A percentile compares a stretch with the other conserved stretches of the same genome.
Evolutionary conservation across 1,139 yeast species (phyloP).

Genomic region (Lodderomyces jiufengensis): DNA sequence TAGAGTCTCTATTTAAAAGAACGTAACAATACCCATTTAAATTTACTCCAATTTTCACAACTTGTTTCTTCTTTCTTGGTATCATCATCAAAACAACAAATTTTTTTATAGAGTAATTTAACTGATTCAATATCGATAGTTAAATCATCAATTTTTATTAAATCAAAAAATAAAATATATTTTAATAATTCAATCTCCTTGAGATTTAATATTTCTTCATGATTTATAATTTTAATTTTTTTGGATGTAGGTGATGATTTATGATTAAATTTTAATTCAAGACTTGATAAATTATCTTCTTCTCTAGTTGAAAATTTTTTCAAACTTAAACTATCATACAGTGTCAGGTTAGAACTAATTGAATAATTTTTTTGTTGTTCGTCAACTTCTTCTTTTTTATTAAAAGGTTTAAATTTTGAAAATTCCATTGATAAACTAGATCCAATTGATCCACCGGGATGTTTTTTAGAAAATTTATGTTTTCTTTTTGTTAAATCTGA

Average conservation of each 20-base stretch:
- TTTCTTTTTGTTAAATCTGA: slow-evolving; percentile 52
- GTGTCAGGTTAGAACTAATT: no score
- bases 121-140: slow-evolving; percentile 20
- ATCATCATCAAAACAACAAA: slow-evolving; percentile 5
- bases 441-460: slow-evolving; percentile 93
- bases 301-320: no score
- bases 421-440: slow-evolving; percentile 31
- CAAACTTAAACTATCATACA: no score
- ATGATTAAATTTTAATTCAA: background rate
- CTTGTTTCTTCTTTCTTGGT: background rate
- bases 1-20: slow-evolving; percentile 11
- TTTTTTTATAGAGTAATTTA: slow-evolving; percentile 15
- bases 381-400: no score
- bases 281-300: no score
- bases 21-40: slow-evolving; percentile 15
- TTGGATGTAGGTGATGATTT: background rate
- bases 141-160: slow-evolving; percentile 17
- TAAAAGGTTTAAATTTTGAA: no score
- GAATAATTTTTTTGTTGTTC: no score
- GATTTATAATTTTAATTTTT: slow-evolving; percentile 3
- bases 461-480: slow-evolving; percentile 61
- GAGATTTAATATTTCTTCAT: slow-evolving; percentile 11
- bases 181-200: slow-evolving; percentile 25
- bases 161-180: slow-evolving; percentile 30
- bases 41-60: slow-evolving; percentile 14